Evolutionary conservation across 106 monocot genomes (phyloP).

Genomic region (Dioscorea zingiberensis): DNA sequence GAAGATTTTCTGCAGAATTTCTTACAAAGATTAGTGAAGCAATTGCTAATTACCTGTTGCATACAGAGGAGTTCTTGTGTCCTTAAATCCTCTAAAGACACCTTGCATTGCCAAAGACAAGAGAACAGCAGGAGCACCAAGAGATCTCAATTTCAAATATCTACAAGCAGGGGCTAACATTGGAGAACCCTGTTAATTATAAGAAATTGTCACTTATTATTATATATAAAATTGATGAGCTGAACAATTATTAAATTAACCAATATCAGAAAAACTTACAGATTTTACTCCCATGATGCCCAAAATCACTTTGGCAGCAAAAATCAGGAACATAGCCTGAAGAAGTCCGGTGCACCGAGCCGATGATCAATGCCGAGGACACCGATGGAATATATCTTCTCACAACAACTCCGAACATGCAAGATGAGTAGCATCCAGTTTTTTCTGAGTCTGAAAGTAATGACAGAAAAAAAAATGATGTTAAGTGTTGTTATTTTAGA

Average conservation of each 20-base stretch:
- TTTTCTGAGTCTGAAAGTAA: too few species aligned
- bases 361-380: slow-evolving; percentile 72
- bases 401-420: too few species aligned
- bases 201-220: too few species aligned
- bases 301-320: slow-evolving; percentile 43
- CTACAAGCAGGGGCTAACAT: slow-evolving; percentile 48
- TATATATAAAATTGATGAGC: too few species aligned
- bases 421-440: too few species aligned
- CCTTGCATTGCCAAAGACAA: slow-evolving; percentile 71
- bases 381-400: slow-evolving; percentile 70
- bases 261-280: slow-evolving; percentile 53
- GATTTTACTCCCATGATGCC: slow-evolving; percentile 71
- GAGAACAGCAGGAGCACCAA: slow-evolving; percentile 74
- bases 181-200: slow-evolving; percentile 46
- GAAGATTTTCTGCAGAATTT: too few species aligned
- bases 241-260: too few species aligned
- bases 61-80: slow-evolving; percentile 59
- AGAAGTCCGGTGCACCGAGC: slow-evolving; percentile 58
- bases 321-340: slow-evolving; percentile 46
- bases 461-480: too few species aligned
- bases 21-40: too few species aligned
- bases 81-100: slow-evolving; percentile 65
- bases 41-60: slow-evolving; percentile 42
- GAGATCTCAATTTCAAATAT: slow-evolving; percentile 55
- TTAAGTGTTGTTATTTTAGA: too few species aligned